These are phyloP conservation scores for Penicillium sp. DNA, from an alignment of 2,329 filamentous ascomycete genomes.

Conservation along the genomic window DNA sequence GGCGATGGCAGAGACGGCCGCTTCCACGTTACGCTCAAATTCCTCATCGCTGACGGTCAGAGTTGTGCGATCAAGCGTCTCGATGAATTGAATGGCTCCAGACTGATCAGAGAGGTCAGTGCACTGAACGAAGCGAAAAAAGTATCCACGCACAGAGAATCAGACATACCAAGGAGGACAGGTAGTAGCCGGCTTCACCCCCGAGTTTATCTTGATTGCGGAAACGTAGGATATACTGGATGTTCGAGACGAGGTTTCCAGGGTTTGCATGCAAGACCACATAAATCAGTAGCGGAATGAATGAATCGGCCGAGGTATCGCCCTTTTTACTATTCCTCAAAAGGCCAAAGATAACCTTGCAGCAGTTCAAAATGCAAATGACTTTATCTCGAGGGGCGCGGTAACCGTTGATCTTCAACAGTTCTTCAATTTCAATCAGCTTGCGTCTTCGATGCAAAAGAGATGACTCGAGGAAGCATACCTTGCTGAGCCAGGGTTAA, in stretches of 20 bases:
- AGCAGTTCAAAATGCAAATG: constrained; percentile 96
- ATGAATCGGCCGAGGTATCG: constrained; percentile 92
- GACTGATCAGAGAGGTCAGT: constrained; percentile 20
- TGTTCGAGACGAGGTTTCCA: constrained; percentile 91
- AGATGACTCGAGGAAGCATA: constrained; percentile 27
- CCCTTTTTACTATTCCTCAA: constrained; percentile 79
- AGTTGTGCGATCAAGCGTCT: constrained; percentile 89
- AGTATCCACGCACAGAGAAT: not conserved
- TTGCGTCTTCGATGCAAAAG: not conserved
- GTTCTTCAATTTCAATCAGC: constrained; percentile 52
- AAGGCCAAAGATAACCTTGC: constrained; percentile 96
- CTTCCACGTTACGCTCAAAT: constrained; percentile 94
- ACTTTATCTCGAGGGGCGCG: constrained; percentile 97
- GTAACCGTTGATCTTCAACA: constrained; percentile 94
- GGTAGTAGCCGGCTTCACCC: constrained; percentile 96
- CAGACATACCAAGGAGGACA: constrained; percentile 72
- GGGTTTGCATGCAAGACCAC: constrained; percentile 92
- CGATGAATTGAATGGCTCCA: constrained; percentile 91
- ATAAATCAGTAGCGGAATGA: constrained; percentile 91
- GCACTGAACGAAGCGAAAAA: not conserved
- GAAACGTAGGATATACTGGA: constrained; percentile 96
- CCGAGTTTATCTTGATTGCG: constrained; percentile 94
- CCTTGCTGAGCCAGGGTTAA: constrained; percentile 83
- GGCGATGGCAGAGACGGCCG: constrained; percentile 88
- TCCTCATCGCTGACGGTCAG: constrained; percentile 91